Conservation (phyloP, 768 basidiomycete species). For the Fomitopsis serialis region DNA sequence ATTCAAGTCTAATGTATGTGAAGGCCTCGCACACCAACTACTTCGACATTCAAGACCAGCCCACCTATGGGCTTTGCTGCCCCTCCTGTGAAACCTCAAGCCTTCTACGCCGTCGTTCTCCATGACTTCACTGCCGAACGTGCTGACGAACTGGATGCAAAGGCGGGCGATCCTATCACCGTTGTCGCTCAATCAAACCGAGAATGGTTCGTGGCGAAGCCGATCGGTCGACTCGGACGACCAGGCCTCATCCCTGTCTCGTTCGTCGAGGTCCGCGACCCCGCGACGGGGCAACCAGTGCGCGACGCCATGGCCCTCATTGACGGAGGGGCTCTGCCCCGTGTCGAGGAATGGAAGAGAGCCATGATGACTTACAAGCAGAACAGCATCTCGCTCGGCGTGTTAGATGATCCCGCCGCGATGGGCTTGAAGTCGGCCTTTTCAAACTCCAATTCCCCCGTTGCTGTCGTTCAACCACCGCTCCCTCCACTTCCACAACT, state of each 20-base stretch:
- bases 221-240: constrained; percentile 89
- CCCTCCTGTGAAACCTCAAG: constrained; percentile 28
- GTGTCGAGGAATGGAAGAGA: constrained; percentile 99
- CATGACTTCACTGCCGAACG: constrained; percentile 97
- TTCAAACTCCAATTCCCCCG: constrained; percentile 8
- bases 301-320: constrained; percentile 73
- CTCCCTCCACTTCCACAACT: constrained; percentile 14
- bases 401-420: constrained; percentile 62
- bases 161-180: constrained; percentile 88
- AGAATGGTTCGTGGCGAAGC: constrained; percentile 99
- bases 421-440: constrained; percentile 35
- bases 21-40: constrained; percentile 9
- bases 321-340: constrained; percentile 83
- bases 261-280: constrained; percentile 96
- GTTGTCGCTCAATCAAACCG: constrained; percentile 99
- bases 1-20: background rate
- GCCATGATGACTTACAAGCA: constrained; percentile 95
- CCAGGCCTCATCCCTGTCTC: constrained; percentile 96
- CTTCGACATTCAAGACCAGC: constrained; percentile 2
- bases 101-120: constrained; percentile 91
- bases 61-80: constrained; percentile 15
- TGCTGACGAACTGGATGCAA: constrained; percentile 93
- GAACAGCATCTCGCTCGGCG: constrained; percentile 90
- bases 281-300: constrained; percentile 75
- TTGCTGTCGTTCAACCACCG: constrained; percentile 7